Percentiles rank a stretch among this genome's conserved stretches.
These are phyloP conservation scores for Monosporascus sp. DNA, from an alignment of 2,329 filamentous ascomycete species.

Conservation along the genomic window DNA sequence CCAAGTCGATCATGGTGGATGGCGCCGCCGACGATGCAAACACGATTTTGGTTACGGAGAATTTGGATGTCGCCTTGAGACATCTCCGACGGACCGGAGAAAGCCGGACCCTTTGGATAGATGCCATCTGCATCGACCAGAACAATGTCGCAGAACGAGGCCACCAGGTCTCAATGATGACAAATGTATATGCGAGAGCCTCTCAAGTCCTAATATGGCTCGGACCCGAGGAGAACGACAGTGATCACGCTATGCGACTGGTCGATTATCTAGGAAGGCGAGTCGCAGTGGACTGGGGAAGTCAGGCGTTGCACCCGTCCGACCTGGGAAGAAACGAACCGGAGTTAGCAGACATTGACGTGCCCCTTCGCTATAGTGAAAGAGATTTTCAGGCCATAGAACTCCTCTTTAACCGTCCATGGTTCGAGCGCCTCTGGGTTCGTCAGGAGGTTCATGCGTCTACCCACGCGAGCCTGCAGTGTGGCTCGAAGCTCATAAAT, in stretches of 20 bases:
- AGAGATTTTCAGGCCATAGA: background rate
- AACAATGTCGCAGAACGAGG: background rate
- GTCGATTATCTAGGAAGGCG: background rate
- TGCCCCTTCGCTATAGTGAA: background rate
- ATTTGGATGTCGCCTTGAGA: background rate
- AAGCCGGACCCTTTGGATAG: constrained; percentile 1
- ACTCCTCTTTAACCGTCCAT: background rate
- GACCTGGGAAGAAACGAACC: background rate
- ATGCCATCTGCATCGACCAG: constrained; percentile 4
- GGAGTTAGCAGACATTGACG: background rate
- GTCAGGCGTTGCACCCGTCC: background rate
- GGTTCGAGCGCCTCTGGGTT: background rate
- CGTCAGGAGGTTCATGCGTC: background rate
- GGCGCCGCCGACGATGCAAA: background rate
- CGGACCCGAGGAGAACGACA: background rate
- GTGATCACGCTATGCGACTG: background rate
- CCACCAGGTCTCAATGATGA: constrained; percentile 1
- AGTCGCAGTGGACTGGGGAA: background rate
- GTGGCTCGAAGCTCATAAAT: background rate
- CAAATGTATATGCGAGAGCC: background rate
- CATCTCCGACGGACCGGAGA: background rate
- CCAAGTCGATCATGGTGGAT: background rate
- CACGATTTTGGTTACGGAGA: background rate
- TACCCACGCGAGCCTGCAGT: background rate
- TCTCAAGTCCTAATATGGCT: background rate